phyloP scores from a whole-genome alignment of 2,329 filamentous ascomycete genomes.

The Proliferodiscus dingleyae region DNA sequence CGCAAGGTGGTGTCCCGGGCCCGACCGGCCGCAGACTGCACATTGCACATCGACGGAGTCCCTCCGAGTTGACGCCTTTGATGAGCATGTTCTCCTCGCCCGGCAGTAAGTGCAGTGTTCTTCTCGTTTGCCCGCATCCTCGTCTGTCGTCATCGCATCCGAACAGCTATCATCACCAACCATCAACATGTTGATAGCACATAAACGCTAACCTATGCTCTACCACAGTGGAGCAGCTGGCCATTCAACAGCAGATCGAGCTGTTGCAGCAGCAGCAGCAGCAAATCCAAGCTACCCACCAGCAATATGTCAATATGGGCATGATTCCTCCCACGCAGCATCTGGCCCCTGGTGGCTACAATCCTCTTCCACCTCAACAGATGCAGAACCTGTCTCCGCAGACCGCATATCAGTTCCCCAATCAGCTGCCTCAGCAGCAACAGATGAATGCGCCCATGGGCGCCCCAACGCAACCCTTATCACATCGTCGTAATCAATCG shows the following conservation, averaged over 20 bases:
- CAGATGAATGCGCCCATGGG: conserved; percentile 72
- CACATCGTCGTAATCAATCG: conserved; percentile 97
- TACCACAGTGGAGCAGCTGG: conserved; percentile 83
- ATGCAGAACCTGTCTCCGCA: conserved; percentile 76
- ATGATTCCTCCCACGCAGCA: conserved; percentile 85
- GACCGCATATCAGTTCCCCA: conserved; percentile 84
- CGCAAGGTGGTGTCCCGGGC: conserved; percentile 58
- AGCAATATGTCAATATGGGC: conserved; percentile 97
- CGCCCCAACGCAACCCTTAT: conserved; percentile 69
- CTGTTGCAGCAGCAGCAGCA: conserved; percentile 96
- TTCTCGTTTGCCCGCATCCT: conserved; percentile 9
- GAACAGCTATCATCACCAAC: conserved; percentile 1
- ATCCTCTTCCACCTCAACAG: conserved; percentile 66
- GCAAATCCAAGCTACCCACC: conserved; percentile 91
- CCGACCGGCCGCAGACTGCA: conserved; percentile 86
- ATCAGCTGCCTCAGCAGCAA: conserved; percentile 67
- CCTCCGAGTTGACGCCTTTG: conserved; percentile 92
- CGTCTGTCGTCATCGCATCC: conserved; percentile 24
- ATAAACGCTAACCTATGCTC: conserved; percentile 14
- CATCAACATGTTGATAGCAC: too few relatives aligned
- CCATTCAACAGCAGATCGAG: conserved; percentile 97
- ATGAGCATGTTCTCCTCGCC: conserved; percentile 77
- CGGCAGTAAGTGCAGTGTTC: conserved; percentile 64
- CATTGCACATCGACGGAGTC: conserved; percentile 94
- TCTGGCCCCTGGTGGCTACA: conserved; percentile 68